Evolutionary conservation across 129 eudicot genomes (phyloP).

Genomic region (Flaveria sonorensis): DNA sequence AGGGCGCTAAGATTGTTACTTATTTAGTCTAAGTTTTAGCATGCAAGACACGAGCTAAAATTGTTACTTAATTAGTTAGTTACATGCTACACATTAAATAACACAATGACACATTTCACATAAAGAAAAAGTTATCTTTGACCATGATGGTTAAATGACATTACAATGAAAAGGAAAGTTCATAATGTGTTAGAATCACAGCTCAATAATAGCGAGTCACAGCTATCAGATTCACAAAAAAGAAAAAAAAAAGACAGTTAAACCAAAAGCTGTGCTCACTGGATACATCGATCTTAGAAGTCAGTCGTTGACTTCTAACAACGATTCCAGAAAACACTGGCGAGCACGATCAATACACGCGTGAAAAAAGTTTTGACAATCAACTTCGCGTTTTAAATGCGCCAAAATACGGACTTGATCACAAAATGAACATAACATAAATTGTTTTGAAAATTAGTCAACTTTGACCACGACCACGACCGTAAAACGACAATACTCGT

Average conservation of each 20-base stretch:
- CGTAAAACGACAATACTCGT: slow-evolving; percentile 27
- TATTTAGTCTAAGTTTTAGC: slow-evolving; percentile 10
- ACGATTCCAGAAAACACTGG: background rate
- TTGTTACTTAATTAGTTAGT: background rate
- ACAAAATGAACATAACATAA: slow-evolving; percentile 12
- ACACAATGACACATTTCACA: slow-evolving; percentile 5
- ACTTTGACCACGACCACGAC: slow-evolving; percentile 34
- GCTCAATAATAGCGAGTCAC: too few relatives aligned
- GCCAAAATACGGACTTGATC: slow-evolving; percentile 20
- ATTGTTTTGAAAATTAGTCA: slow-evolving; percentile 23
- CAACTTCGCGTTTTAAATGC: slow-evolving; percentile 21
- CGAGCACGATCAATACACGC: background rate
- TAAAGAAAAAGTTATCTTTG: slow-evolving; percentile 23
- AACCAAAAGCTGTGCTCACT: too few relatives aligned
- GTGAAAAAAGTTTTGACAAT: slow-evolving; percentile 14
- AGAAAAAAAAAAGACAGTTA: too few relatives aligned
- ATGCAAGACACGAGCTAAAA: background rate
- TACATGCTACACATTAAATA: slow-evolving; percentile 11
- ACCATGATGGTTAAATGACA: slow-evolving; percentile 27
- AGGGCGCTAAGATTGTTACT: background rate
- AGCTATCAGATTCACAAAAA: too few relatives aligned
- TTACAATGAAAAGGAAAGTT: slow-evolving; percentile 13
- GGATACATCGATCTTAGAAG: too few relatives aligned
- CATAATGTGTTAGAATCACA: background rate
- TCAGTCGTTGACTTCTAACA: too few relatives aligned